These are phyloP conservation scores for Perkinsela sp. DNA, from an alignment of 208 protist genomes.

Conservation along the genomic window DNA sequence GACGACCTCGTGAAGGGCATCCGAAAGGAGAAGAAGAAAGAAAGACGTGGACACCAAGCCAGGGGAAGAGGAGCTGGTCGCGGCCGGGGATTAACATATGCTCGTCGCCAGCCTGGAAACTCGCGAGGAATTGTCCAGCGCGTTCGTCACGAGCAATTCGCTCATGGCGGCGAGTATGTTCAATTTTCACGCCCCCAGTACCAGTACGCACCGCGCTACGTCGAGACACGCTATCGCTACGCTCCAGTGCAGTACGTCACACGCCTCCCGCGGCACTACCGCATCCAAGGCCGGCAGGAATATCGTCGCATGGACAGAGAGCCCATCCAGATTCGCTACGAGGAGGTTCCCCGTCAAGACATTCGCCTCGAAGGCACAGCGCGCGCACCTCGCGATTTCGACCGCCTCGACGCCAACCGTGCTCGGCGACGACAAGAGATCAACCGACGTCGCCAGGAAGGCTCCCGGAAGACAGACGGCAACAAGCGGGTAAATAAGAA, in stretches of 20 bases:
- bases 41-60: too few relatives aligned
- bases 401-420: not conserved
- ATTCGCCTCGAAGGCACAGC: not conserved
- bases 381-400: not conserved
- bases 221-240: not conserved
- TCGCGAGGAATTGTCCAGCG: not conserved
- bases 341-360: not conserved
- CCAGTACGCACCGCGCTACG: not conserved
- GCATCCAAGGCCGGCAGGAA: not conserved
- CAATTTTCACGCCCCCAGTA: not conserved
- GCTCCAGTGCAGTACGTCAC: not conserved
- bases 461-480: too few relatives aligned
- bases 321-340: not conserved
- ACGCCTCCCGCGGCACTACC: not conserved
- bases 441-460: not conserved
- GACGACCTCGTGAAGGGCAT: not conserved
- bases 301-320: not conserved
- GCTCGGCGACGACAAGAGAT: not conserved
- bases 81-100: not conserved
- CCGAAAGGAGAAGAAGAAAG: not conserved
- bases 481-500: too few relatives aligned
- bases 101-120: not conserved
- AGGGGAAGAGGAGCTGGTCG: not conserved
- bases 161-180: not conserved
- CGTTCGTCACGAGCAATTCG: not conserved